phyloP scores from a whole-genome alignment of 192 early-diverging fungal genomes.

The Coemansia sp. region DNA sequence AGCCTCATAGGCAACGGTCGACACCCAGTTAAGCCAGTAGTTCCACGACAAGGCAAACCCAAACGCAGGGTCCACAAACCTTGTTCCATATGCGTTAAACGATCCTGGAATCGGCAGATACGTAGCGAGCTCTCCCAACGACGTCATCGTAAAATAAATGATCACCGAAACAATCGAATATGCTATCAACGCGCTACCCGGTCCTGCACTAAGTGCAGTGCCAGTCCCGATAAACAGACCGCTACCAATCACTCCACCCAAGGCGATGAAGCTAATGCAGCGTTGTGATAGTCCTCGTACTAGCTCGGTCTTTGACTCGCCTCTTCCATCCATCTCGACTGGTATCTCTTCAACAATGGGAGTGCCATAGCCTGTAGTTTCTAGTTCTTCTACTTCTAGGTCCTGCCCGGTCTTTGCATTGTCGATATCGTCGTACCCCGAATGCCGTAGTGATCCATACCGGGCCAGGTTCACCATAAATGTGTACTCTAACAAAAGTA shows the following conservation, averaged over 20 bases:
- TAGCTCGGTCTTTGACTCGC: conserved; percentile 2
- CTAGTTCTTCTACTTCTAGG: conserved; percentile 1
- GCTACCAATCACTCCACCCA: conserved; percentile 75
- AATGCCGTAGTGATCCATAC: conserved; percentile 9
- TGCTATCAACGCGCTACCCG: conserved; percentile 71
- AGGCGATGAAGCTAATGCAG: conserved; percentile 64
- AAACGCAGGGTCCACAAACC: conserved; percentile 75
- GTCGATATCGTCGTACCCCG: conserved; percentile 12
- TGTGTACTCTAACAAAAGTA: not conserved
- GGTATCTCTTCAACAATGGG: not conserved
- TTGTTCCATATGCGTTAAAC: conserved; percentile 71
- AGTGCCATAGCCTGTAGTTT: not conserved
- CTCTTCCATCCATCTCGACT: not conserved
- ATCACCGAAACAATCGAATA: conserved; percentile 66
- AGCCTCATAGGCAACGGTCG: conserved; percentile 71
- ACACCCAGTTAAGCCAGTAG: conserved; percentile 65
- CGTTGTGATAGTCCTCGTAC: conserved; percentile 23
- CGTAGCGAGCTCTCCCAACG: conserved; percentile 80
- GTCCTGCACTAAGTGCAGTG: conserved; percentile 69
- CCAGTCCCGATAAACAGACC: conserved; percentile 84
- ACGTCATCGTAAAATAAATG: conserved; percentile 69
- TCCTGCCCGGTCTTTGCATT: not conserved
- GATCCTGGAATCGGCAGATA: conserved; percentile 75
- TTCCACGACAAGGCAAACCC: conserved; percentile 69
- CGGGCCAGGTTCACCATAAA: conserved; percentile 12